Conservation (phyloP, 495 filamentous ascomycete genomes). For the Acidiella bohemica region DNA sequence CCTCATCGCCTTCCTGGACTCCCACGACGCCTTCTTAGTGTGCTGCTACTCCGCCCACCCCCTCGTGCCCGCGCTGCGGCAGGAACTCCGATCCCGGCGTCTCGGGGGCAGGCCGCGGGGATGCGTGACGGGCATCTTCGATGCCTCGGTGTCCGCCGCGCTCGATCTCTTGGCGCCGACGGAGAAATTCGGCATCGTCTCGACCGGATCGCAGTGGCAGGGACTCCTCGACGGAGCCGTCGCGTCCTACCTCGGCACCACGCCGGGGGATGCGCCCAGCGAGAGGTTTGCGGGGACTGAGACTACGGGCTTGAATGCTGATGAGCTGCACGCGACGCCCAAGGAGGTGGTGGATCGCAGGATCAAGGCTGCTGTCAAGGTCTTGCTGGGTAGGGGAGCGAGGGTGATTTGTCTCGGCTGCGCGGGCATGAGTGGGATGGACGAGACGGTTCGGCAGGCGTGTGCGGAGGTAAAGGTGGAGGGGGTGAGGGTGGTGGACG, state of each 20-base stretch:
- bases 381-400: constrained; percentile 47
- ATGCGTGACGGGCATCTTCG: constrained; percentile 71
- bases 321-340: constrained; percentile 59
- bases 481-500: constrained; percentile 64
- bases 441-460: constrained; percentile 59
- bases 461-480: constrained; percentile 46
- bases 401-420: constrained; percentile 63
- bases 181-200: constrained; percentile 74
- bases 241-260: constrained; percentile 35
- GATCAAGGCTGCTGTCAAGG: constrained; percentile 50
- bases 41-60: constrained; percentile 87
- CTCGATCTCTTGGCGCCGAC: constrained; percentile 35
- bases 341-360: constrained; percentile 48
- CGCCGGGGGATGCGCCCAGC: not conserved
- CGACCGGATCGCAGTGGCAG: constrained; percentile 76
- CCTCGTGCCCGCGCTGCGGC: constrained; percentile 47
- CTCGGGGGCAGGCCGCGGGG: not conserved
- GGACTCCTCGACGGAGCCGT: constrained; percentile 52
- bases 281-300: constrained; percentile 60
- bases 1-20: constrained; percentile 36
- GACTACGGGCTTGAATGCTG: constrained; percentile 70
- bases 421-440: constrained; percentile 87
- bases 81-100: not conserved
- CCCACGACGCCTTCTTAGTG: constrained; percentile 65
- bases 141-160: constrained; percentile 54